A percentile compares a stretch with the other conserved stretches of the same genome.
Evolutionary conservation across 208 protist species (phyloP).

Genomic region (Leishmania amazonensis): DNA sequence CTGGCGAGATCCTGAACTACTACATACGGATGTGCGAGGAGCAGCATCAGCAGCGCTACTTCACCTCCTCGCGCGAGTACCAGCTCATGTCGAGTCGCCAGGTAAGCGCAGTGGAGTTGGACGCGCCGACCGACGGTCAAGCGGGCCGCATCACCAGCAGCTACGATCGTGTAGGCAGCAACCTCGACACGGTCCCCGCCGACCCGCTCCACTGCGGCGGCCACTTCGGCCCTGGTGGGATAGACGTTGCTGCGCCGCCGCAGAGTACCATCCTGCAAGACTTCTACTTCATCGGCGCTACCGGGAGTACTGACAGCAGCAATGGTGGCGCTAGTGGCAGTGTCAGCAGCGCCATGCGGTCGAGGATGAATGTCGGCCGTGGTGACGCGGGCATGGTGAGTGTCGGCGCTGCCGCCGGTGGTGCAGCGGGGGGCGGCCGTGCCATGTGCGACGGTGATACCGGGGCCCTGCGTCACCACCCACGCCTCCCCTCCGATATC

Average conservation of each 20-base stretch:
- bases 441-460: conserved; percentile 7
- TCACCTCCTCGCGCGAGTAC: conserved; percentile 45
- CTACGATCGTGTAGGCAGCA: conserved; percentile 26
- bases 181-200: conserved; percentile 17
- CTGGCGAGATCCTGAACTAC: conserved; percentile 63
- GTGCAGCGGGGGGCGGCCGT: not conserved
- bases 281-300: conserved; percentile 89
- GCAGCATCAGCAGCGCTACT: conserved; percentile 61
- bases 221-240: conserved; percentile 13
- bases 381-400: conserved; percentile 5
- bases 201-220: conserved; percentile 20
- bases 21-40: conserved; percentile 66
- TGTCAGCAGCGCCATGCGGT: conserved; percentile 9
- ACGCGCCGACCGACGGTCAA: conserved; percentile 18
- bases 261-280: conserved; percentile 47
- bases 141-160: conserved; percentile 5
- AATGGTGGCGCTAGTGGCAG: conserved; percentile 4
- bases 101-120: conserved; percentile 38
- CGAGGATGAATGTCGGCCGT: not conserved
- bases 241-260: conserved; percentile 18
- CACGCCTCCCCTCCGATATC: conserved; percentile 92
- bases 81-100: conserved; percentile 46
- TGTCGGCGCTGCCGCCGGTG: conserved; percentile 1
- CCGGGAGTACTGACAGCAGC: conserved; percentile 31
- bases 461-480: conserved; percentile 46